Evolutionary conservation across 257 asterid genomes (phyloP).

Genomic region (Thymus mandschuricus): DNA sequence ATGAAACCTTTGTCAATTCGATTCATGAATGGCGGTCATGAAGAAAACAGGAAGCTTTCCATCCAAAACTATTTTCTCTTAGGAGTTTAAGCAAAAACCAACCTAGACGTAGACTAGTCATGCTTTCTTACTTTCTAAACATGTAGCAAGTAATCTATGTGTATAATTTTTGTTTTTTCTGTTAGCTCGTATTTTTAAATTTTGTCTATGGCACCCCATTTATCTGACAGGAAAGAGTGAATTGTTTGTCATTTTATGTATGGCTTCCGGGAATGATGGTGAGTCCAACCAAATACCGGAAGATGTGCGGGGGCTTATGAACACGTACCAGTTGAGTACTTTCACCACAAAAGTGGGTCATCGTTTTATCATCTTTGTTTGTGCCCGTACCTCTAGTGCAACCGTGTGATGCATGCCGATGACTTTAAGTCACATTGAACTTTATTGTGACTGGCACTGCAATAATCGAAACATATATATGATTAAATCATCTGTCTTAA

Average conservation of each 20-base stretch:
- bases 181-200: constrained; percentile 12
- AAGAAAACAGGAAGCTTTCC: constrained; percentile 7
- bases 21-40: not conserved
- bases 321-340: constrained; percentile 85
- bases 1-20: not conserved
- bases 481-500: not conserved
- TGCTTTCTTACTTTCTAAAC: not conserved
- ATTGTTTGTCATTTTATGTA: constrained; percentile 62
- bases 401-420: not conserved
- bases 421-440: not conserved
- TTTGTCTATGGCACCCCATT: constrained; percentile 19
- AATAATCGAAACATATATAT: not conserved
- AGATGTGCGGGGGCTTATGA: constrained; percentile 67
- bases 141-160: not conserved
- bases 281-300: constrained; percentile 47
- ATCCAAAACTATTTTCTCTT: not conserved
- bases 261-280: constrained; percentile 48
- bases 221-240: constrained; percentile 63
- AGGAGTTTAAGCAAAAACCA: not conserved
- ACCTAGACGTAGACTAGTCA: not conserved
- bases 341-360: constrained; percentile 81
- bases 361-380: constrained; percentile 35
- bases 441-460: not conserved
- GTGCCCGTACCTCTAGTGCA: not conserved
- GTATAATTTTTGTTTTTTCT: not conserved